These are phyloP conservation scores for Neofusicoccum parvum DNA, from an alignment of 2,329 filamentous ascomycete genomes.

Conservation along the genomic window DNA sequence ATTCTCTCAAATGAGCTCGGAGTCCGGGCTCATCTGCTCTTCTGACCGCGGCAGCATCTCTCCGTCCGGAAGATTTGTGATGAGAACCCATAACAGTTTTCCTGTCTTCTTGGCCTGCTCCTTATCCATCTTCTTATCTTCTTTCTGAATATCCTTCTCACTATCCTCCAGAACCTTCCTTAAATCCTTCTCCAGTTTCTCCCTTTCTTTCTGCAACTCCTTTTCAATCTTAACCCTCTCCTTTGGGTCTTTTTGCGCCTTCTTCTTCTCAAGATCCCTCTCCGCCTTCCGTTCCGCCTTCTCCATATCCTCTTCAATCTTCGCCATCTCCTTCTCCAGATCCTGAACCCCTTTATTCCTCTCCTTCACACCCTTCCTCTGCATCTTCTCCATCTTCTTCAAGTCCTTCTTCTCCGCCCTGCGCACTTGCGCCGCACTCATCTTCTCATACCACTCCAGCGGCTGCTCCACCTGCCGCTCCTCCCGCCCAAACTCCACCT, in stretches of 20 bases:
- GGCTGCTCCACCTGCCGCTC: too few relatives aligned
- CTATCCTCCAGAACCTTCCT: not conserved
- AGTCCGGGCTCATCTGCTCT: not conserved
- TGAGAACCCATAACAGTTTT: not conserved
- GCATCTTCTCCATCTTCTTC: too few relatives aligned
- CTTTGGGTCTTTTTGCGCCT: not conserved
- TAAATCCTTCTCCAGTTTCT: not conserved
- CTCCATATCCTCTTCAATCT: not conserved
- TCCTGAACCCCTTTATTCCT: too few relatives aligned
- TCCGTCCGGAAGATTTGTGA: not conserved
- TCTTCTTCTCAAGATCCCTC: not conserved
- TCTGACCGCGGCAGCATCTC: not conserved
- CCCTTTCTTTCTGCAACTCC: not conserved
- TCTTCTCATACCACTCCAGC: too few relatives aligned
- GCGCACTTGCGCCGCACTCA: too few relatives aligned
- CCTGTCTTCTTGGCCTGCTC: not conserved
- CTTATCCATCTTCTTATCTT: not conserved
- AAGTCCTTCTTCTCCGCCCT: too few relatives aligned
- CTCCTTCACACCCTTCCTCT: too few relatives aligned
- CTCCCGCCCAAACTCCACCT: too few relatives aligned
- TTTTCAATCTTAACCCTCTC: not conserved
- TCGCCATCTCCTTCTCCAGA: not conserved
- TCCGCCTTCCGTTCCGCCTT: not conserved
- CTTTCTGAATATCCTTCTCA: not conserved
- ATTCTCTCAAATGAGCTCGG: not conserved